Conservation (phyloP, 2,329 filamentous ascomycete genomes). For the Nothophoma quercina region DNA sequence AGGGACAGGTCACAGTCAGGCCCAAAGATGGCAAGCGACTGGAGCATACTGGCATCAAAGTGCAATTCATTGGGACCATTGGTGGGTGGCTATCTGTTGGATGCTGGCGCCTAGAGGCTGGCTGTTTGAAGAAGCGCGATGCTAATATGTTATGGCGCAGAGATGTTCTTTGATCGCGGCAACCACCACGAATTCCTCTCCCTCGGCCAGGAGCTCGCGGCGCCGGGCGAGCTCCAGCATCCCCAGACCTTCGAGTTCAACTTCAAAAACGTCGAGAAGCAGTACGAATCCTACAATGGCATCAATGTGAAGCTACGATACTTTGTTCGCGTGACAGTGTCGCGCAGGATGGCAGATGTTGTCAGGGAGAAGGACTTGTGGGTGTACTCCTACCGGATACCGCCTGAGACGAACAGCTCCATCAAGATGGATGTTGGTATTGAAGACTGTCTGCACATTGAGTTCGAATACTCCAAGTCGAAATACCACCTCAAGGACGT, state of each 20-base stretch:
- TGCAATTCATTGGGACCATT: constrained; percentile 99
- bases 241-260: constrained; percentile 99
- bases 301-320: constrained; percentile 99
- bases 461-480: constrained; percentile 99
- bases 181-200: constrained; percentile 99
- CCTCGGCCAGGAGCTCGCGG: constrained; percentile 93
- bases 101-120: constrained; percentile 7
- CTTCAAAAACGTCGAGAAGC: constrained; percentile 99
- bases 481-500: constrained; percentile 99
- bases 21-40: constrained; percentile 98
- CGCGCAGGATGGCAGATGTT: constrained; percentile 95
- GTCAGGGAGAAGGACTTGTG: constrained; percentile 99
- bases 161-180: constrained; percentile 99
- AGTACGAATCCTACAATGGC: constrained; percentile 99
- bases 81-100: constrained; percentile 60
- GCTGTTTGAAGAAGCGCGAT: not conserved
- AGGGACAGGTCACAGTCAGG: constrained; percentile 91
- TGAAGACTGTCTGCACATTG: constrained; percentile 98
- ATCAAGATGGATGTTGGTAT: constrained; percentile 99
- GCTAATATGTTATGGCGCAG: constrained; percentile 56
- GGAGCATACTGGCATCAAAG: constrained; percentile 98
- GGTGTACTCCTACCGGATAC: constrained; percentile 98
- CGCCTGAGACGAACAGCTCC: constrained; percentile 95
- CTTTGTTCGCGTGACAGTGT: constrained; percentile 96
- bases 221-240: constrained; percentile 96